phyloP scores from a whole-genome alignment of 257 asterid genomes.

The Pogostemon cablin region DNA sequence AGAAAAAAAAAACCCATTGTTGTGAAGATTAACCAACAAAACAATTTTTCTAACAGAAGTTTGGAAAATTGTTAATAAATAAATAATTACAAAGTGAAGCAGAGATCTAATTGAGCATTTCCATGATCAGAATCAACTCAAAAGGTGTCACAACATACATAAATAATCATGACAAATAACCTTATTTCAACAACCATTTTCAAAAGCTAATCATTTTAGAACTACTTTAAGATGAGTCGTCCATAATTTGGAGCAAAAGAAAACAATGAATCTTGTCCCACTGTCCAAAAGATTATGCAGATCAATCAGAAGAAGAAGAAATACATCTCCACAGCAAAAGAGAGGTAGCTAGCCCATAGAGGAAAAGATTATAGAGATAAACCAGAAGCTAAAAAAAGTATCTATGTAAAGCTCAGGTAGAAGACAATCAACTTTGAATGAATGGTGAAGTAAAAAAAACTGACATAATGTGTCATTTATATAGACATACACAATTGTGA shows the following conservation, averaged over 20 bases:
- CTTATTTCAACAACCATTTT: constrained; percentile 1
- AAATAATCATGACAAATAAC: background rate
- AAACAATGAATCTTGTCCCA: constrained; percentile 1
- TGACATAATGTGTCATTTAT: background rate
- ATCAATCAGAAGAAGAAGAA: constrained; percentile 23
- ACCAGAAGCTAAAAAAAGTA: constrained; percentile 10
- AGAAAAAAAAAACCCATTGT: too few relatives aligned
- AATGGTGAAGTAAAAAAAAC: constrained; percentile 9
- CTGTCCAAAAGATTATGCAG: background rate
- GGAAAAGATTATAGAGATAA: background rate
- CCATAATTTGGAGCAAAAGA: constrained; percentile 14
- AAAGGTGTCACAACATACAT: background rate
- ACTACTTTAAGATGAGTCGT: background rate
- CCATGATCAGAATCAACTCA: background rate
- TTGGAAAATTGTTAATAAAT: background rate
- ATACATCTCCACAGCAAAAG: background rate
- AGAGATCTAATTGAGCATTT: constrained; percentile 9
- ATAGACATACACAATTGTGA: constrained; percentile 19
- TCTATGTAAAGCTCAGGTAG: background rate
- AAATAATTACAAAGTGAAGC: background rate
- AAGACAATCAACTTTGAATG: constrained; percentile 6
- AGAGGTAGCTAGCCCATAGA: constrained; percentile 5
- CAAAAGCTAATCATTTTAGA: background rate
- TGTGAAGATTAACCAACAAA: background rate
- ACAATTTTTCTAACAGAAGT: background rate